These are phyloP conservation scores for Apiospora phragmitis DNA, from an alignment of 2,329 filamentous ascomycete genomes.

Conservation along the genomic window DNA sequence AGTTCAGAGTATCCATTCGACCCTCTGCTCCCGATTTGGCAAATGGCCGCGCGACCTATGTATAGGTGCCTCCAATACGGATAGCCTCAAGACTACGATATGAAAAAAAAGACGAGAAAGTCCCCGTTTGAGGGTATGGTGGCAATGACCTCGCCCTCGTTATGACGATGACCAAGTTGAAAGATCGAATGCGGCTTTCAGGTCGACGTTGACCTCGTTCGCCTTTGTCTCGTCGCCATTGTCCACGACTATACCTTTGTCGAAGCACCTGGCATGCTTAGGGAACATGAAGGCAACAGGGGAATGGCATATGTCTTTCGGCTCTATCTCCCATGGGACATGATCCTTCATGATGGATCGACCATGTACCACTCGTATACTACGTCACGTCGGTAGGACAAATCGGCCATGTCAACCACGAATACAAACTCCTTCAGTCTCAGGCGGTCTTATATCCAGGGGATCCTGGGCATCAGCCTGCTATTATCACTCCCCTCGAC, in stretches of 20 bases:
- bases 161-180: background rate
- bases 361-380: background rate
- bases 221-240: background rate
- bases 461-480: slow-evolving; percentile 21
- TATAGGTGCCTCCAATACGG: too few species aligned
- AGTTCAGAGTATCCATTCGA: background rate
- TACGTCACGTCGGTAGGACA: background rate
- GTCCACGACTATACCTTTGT: slow-evolving; percentile 8
- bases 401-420: background rate
- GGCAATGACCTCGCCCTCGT: background rate
- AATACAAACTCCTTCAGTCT: slow-evolving; percentile 13
- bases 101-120: background rate
- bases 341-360: background rate
- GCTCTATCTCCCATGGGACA: background rate
- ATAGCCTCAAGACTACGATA: background rate
- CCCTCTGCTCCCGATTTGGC: background rate
- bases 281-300: background rate
- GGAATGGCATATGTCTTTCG: background rate
- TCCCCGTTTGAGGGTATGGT: background rate
- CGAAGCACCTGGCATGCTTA: background rate
- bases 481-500: background rate
- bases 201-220: background rate
- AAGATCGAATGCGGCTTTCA: slow-evolving; percentile 8
- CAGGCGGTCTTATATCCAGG: slow-evolving; percentile 21
- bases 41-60: background rate